Conservation (phyloP, 2,329 filamentous ascomycete genomes). For the Talaromyces sp. region DNA sequence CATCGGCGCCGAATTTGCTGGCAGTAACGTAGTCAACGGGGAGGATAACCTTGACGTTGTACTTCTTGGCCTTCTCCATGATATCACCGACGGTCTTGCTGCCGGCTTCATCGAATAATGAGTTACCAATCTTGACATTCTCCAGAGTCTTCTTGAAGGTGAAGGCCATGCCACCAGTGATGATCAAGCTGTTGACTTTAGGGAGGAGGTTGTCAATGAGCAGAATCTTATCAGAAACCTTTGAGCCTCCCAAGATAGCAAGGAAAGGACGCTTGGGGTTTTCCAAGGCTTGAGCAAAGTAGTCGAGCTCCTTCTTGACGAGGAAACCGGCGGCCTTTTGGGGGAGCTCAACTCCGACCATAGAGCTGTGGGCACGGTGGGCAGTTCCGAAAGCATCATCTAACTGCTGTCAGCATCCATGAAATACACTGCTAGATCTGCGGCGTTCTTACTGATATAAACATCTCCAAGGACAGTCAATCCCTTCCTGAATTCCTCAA, state of each 20-base stretch:
- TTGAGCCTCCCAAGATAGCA: constrained; percentile 94
- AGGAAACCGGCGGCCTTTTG: constrained; percentile 98
- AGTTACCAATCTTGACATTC: constrained; percentile 81
- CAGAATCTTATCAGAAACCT: constrained; percentile 99
- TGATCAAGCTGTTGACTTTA: constrained; percentile 94
- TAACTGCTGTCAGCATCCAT: constrained; percentile 32
- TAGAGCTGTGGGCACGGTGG: constrained; percentile 97
- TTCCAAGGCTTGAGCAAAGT: constrained; percentile 97
- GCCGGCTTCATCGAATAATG: constrained; percentile 87
- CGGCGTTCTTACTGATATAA: constrained; percentile 73
- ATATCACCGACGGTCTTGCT: constrained; percentile 84
- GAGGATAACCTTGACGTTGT: constrained; percentile 91
- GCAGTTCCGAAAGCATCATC: constrained; percentile 98
- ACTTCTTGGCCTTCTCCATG: constrained; percentile 91
- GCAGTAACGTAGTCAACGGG: constrained; percentile 94
- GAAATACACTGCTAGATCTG: background rate
- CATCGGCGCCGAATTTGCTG: constrained; percentile 87
- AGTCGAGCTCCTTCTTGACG: constrained; percentile 99
- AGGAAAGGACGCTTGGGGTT: constrained; percentile 91
- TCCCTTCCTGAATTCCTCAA: constrained; percentile 90
- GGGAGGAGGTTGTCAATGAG: constrained; percentile 97
- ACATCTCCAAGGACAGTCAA: constrained; percentile 91
- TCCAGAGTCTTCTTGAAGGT: constrained; percentile 99
- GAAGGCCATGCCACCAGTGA: constrained; percentile 98
- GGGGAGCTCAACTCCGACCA: constrained; percentile 93